Conservation (phyloP, 164 flowering plant species). For the Chimonanthus salicifolius region DNA sequence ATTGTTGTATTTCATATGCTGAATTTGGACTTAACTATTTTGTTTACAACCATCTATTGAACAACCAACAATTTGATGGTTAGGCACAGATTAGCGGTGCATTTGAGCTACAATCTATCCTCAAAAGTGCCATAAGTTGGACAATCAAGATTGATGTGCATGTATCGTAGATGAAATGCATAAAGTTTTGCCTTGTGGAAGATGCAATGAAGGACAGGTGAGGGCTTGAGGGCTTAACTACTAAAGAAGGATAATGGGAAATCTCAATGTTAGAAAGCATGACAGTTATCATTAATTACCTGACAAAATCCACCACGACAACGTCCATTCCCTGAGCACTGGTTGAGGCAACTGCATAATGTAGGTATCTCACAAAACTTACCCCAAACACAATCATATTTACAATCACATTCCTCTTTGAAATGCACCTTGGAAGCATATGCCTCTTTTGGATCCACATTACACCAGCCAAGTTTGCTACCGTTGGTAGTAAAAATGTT, state of each 20-base stretch:
- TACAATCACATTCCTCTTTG: constrained; percentile 93
- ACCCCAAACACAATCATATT: constrained; percentile 83
- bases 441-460: constrained; percentile 82
- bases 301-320: constrained; percentile 98
- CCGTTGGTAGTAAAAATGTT: constrained; percentile 65
- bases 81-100: background rate
- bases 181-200: background rate
- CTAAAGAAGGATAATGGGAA: background rate
- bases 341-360: constrained; percentile 66
- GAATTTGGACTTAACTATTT: background rate
- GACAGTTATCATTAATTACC: constrained; percentile 30
- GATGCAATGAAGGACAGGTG: background rate
- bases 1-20: background rate
- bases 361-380: constrained; percentile 84
- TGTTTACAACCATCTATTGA: background rate
- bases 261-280: background rate
- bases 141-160: background rate
- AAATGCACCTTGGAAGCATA: constrained; percentile 52
- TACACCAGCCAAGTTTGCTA: constrained; percentile 89
- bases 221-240: background rate
- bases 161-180: background rate
- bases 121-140: background rate
- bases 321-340: constrained; percentile 81
- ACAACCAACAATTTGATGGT: background rate
- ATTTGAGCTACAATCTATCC: background rate